Evolutionary conservation across 2,329 filamentous ascomycete species (phyloP).

Genomic region (Cladosporium halotolerans): DNA sequence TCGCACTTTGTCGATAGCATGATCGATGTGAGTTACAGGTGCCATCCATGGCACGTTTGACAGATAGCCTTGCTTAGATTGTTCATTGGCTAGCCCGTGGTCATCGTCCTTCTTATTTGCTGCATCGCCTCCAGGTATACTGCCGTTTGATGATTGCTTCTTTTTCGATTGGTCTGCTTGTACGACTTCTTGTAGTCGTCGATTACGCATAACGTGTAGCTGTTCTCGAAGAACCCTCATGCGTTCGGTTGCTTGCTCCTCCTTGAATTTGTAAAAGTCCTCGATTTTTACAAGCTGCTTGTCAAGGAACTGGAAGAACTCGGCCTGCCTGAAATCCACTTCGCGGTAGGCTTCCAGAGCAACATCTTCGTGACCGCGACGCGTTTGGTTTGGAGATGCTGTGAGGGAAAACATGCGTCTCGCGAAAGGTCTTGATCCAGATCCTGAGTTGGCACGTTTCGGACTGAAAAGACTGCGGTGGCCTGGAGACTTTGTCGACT

Average conservation of each 20-base stretch:
- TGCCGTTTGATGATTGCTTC: constrained; percentile 1
- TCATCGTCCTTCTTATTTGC: background rate
- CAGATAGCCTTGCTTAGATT: background rate
- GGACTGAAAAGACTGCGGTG: constrained; percentile 16
- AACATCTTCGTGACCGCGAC: constrained; percentile 28
- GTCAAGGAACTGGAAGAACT: constrained; percentile 84
- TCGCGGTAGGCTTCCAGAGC: constrained; percentile 54
- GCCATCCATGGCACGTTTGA: constrained; percentile 26
- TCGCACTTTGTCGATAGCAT: constrained; percentile 28
- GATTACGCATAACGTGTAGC: constrained; percentile 86
- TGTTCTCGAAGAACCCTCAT: constrained; percentile 70
- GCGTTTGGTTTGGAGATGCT: constrained; percentile 22
- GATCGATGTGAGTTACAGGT: constrained; percentile 34
- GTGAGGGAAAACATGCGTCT: constrained; percentile 21
- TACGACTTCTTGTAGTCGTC: constrained; percentile 66
- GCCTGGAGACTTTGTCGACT: background rate
- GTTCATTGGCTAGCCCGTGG: background rate
- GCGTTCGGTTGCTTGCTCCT: constrained; percentile 72
- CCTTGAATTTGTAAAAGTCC: constrained; percentile 78
- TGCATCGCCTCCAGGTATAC: constrained; percentile 1
- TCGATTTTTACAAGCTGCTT: constrained; percentile 86
- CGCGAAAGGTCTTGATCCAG: constrained; percentile 17
- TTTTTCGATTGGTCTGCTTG: constrained; percentile 35
- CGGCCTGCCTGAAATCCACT: constrained; percentile 66
- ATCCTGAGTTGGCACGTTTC: constrained; percentile 35